Evolutionary conservation across 495 filamentous ascomycete species (phyloP).

Genomic region (Lepraria neglecta): DNA sequence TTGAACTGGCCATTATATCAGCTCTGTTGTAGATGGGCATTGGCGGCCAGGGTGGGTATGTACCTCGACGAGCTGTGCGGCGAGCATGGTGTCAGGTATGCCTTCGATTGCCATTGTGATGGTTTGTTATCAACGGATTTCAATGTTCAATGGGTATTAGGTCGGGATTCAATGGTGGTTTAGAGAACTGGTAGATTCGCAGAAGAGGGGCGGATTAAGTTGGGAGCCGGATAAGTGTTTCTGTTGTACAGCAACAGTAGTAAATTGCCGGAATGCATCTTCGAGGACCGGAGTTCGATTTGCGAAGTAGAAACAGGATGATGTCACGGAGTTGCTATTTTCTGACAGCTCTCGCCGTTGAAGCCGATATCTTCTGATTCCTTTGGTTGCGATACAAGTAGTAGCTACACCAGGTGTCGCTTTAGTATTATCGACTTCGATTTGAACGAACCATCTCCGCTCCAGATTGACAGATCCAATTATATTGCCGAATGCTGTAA

Average conservation of each 20-base stretch:
- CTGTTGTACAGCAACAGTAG: too few relatives aligned
- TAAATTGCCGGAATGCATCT: too few relatives aligned
- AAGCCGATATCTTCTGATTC: neutral
- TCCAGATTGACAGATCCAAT: too few relatives aligned
- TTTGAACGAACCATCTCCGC: too few relatives aligned
- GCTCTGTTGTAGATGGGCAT: neutral
- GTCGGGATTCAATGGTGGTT: too few relatives aligned
- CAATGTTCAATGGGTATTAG: neutral
- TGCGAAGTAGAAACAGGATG: neutral
- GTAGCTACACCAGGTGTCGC: too few relatives aligned
- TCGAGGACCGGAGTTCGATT: neutral
- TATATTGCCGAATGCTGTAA: too few relatives aligned
- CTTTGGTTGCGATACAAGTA: too few relatives aligned
- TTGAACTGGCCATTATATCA: constrained; percentile 34
- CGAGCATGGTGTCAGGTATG: constrained; percentile 20
- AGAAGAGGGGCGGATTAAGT: neutral
- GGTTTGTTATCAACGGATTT: neutral
- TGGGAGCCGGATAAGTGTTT: too few relatives aligned
- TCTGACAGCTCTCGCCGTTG: neutral
- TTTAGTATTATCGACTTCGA: too few relatives aligned
- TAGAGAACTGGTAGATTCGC: neutral
- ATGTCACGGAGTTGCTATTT: neutral
- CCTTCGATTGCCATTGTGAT: constrained; percentile 12
- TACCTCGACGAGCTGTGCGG: constrained; percentile 21
- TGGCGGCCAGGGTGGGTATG: neutral